Conservation (phyloP, 2,329 filamentous ascomycete species). For the Epichloe glyceriae region DNA sequence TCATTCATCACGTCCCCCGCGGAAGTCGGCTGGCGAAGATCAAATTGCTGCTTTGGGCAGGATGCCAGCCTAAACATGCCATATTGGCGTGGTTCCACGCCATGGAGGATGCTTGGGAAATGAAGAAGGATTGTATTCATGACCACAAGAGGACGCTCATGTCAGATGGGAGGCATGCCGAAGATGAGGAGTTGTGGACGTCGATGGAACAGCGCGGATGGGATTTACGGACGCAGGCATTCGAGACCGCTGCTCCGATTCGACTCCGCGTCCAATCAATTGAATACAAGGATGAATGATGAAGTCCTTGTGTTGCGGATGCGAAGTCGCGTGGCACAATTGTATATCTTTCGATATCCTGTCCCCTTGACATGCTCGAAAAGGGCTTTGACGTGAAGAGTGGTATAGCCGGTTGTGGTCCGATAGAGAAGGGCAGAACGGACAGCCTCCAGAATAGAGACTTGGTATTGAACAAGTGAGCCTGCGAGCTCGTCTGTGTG, state of each 20-base stretch:
- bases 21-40: slow-evolving; percentile 13
- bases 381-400: no score
- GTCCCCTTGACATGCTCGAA: not conserved
- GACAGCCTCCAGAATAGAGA: not conserved
- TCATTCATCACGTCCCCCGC: slow-evolving; percentile 17
- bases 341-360: no score
- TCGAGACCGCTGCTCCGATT: slow-evolving; percentile 25
- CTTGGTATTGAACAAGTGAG: not conserved
- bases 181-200: slow-evolving; percentile 15
- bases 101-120: slow-evolving; percentile 23
- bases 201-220: slow-evolving; percentile 19
- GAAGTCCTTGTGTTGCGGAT: not conserved
- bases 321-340: no score
- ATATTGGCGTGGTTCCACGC: slow-evolving; percentile 25
- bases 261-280: slow-evolving; percentile 15
- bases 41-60: slow-evolving; percentile 23
- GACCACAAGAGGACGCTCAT: slow-evolving; percentile 11
- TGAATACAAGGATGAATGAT: slow-evolving; percentile 15
- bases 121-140: slow-evolving; percentile 10
- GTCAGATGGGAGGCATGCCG: not conserved
- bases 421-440: not conserved
- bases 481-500: not conserved
- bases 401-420: not conserved
- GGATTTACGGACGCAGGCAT: slow-evolving; percentile 20
- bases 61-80: slow-evolving; percentile 16